Evolutionary conservation across 2,329 filamentous ascomycete genomes (phyloP), one percentile per base, ranked within the genome.

Genomic region (Phyllosticta ampelicida): DNA sequence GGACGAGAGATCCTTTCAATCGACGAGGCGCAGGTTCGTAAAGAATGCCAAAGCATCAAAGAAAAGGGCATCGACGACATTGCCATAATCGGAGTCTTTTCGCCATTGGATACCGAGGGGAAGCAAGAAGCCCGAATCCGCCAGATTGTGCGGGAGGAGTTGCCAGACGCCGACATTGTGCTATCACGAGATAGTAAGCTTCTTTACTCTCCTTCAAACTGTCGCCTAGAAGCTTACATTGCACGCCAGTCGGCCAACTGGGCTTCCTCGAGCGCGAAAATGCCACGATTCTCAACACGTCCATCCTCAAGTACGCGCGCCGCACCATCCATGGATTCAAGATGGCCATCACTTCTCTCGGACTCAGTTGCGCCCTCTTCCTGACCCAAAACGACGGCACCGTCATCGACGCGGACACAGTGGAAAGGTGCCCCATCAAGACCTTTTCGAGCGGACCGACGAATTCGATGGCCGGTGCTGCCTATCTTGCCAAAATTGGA

Each of bases 311-410:
- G 0, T 83, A 84, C 64, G 82, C 82, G 0, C 73, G 76, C 16
- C 74, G 74, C 61, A 84, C 81, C 0, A 83, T 85, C 60, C 71
- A 70, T 8, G 77, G 77, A 1, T 86, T 86, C 62, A 73, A 78
- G 23, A 71, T 73, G 29, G 78, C 82, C 0, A 75, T 85, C 51
- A 68, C 68, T 48, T 71, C 73, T 1, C 68, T 86, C 1, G 73
- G 75, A 0, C 67, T 84, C 1, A 84, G 81, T 50, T 56, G 54
- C 3, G 21, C 54, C 0, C 74, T 84, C 0, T 86, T 83, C 61
- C 73, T 86, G 48, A 83, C 82, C 0, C 79, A 84, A 62, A 86
- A 86, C 54, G 82, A 86, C 62, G 83, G 84, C 1, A 85, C 82
- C 0, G 73, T 86, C 3, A 70, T 83, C 6, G 77, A 79, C 6